These are phyloP conservation scores for Colletotrichum phormii DNA, from an alignment of 2,329 filamentous ascomycete species.

Conservation along the genomic window DNA sequence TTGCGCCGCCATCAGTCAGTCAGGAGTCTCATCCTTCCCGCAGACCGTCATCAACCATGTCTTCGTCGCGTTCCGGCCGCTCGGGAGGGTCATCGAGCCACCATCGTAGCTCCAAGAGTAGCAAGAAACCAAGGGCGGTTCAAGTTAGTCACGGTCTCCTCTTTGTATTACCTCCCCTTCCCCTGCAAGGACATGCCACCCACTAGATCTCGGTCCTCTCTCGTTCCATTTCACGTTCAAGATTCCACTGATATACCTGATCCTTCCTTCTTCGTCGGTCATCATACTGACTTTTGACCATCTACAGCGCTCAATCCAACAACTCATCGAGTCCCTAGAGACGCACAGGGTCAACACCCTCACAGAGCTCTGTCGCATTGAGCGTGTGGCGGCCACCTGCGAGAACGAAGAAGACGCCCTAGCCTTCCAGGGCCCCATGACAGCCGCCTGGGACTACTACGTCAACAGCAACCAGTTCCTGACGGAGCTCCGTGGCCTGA, in stretches of 20 bases:
- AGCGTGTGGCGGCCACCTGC: constrained; percentile 71
- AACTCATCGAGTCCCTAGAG: constrained; percentile 72
- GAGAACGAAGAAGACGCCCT: constrained; percentile 69
- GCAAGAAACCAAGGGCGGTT: constrained; percentile 43
- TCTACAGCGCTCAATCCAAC: constrained; percentile 50
- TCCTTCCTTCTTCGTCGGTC: not conserved
- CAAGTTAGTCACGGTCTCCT: constrained; percentile 46
- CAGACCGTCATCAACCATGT: constrained; percentile 40
- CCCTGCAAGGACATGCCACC: not conserved
- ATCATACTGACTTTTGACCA: not conserved
- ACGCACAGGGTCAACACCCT: constrained; percentile 80
- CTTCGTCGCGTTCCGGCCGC: constrained; percentile 44
- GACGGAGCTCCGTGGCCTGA: constrained; percentile 76
- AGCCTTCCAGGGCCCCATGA: constrained; percentile 73
- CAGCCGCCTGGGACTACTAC: constrained; percentile 77
- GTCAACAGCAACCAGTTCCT: constrained; percentile 77
- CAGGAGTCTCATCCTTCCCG: not conserved
- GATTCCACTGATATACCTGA: no score
- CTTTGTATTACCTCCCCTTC: constrained; percentile 40
- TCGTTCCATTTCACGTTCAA: no score
- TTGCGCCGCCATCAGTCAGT: not conserved
- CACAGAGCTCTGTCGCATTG: constrained; percentile 77
- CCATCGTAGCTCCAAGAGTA: constrained; percentile 40
- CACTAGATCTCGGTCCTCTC: not conserved
- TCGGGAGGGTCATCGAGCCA: constrained; percentile 37